A percentile compares a stretch with the other conserved stretches of the same genome.
These are phyloP conservation scores for Ceratocystis colombiana DNA, from an alignment of 2,329 filamentous ascomycete species.

Conservation along the genomic window DNA sequence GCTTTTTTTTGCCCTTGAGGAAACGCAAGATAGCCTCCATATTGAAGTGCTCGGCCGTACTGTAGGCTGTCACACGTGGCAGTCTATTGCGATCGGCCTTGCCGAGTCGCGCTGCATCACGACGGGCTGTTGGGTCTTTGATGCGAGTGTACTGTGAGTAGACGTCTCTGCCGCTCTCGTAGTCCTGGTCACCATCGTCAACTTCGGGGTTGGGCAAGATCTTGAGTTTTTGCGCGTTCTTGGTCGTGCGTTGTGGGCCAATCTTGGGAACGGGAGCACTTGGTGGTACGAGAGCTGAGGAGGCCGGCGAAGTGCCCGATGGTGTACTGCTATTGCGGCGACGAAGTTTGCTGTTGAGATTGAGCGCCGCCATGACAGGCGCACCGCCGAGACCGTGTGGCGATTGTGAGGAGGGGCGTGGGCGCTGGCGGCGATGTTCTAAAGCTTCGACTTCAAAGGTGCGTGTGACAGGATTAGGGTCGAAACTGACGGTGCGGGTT, in stretches of 20 bases:
- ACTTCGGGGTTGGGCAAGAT: conserved; percentile 85
- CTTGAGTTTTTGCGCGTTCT: conserved; percentile 94
- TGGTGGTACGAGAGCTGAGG: conserved; percentile 32
- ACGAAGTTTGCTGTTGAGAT: conserved; percentile 67
- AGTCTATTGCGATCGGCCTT: conserved; percentile 84
- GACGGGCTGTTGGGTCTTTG: conserved; percentile 85
- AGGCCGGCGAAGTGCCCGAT: conserved; percentile 43
- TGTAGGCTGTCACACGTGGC: conserved; percentile 91
- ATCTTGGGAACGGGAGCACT: conserved; percentile 52
- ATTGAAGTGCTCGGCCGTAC: conserved; percentile 83
- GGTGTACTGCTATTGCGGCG: conserved; percentile 59
- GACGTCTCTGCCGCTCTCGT: conserved; percentile 87
- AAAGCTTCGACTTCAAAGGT: conserved; percentile 45
- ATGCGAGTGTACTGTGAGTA: conserved; percentile 97
- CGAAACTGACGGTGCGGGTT: conserved; percentile 64
- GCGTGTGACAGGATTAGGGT: conserved; percentile 55
- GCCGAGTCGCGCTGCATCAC: conserved; percentile 83
- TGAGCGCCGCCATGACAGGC: conserved; percentile 60
- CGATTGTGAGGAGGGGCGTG: conserved; percentile 30
- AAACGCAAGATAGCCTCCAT: conserved; percentile 85
- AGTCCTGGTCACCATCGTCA: conserved; percentile 64
- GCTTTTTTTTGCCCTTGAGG: conserved; percentile 71
- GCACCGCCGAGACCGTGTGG: conserved; percentile 33
- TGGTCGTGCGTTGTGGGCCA: conserved; percentile 86
- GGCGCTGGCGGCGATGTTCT: conserved; percentile 33